Evolutionary conservation across 768 basidiomycete species (phyloP), one percentile per base, ranked within the genome.

Genomic region (Pleurotus citrinopileatus): DNA sequence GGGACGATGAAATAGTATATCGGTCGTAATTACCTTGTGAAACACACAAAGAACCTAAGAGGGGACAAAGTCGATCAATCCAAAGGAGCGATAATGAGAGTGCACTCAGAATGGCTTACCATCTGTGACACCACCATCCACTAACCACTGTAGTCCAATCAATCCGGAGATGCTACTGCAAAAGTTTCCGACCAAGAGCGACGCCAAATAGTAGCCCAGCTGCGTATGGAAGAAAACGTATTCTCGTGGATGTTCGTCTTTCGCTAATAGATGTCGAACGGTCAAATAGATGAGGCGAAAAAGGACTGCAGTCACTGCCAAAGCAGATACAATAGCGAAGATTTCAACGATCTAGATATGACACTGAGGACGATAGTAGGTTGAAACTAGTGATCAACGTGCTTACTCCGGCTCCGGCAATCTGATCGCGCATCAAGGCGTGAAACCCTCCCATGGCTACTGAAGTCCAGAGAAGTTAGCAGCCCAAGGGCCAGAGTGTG

Each of bases 221-320:
- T 87, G 86, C 5, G 86, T 87, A 54, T 78, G 76, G 66, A 90
- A 87, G 66, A 89, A 88, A 55, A 81, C 69, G 37, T 76, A 79
- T 65, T 83, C 82, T 27, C 69, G 68, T 15, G 74, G 20, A 34
- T 20, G 62, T 15, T 55, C 58, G 27, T 64, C 57, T 29, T 53
- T 61, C 27, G 58, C 62, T 54, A 73, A 59, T 55, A 67, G 59
- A 28, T 70, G 66, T 50, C 65, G 65, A 22, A 76, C 28, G 37
- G 72, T 77, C 38, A 84, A 66, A 70, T 76, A 84, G 43, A 73
- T 56, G 32, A 77, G 70, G 54, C 82, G 77, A 26, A 74, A 52
- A 52, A 70, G 70, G 46, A 87, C 76, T 12, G 77, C 78, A 17
- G 73, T 60, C 36, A 88, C 65, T 3, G 81, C 83, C 28, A 81